Base-by-base conservation (phyloP, 305 asterid genomes). In the Salvia sclarea region DNA sequence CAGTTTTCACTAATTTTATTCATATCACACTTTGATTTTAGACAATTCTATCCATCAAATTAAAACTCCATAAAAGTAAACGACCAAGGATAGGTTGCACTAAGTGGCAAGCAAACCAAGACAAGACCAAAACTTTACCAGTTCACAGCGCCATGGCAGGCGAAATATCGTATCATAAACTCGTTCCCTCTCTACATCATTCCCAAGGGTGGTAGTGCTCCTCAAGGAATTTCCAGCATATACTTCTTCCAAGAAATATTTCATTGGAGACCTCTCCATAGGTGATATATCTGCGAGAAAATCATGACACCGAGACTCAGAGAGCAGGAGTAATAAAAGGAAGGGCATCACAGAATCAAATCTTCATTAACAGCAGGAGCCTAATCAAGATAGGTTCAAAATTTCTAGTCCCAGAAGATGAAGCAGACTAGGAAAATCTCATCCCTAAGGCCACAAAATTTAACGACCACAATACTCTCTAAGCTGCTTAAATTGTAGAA, bases 101-200 rank as follows among this genome's bases (percentile, higher is more conserved):
- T 61, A 28, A 35, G 55, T 57, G 66, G 64, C 17, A 37, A 3
- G 59, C 43, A 8, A 53, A 61, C 56, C 12, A 41, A 49, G 73
- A 70, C 14, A 76, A 68, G 75, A 44, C 17, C 35, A 38, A 20
- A 59, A 70, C 66, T 71, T 82, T 85, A 95, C 99, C 94, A 92
- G 91, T 84, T 95, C 99, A 78, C 97, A 88, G 73, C 99, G 88
- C 99, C 99, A 95, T 52, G 99, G 99, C 84, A 90, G 77, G 73
- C 84, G 95, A 77, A 95, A 92, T 76, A 95, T 89, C 64, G 98
- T 92, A 76, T 95, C 98, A 79, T 95, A 95, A 61, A 95, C 96
- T 75, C 97, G 90, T 76, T 92, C 94, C 31, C 99, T 88, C 50
- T 95, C 98, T 73, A 86, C 86, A 50, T 92, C 98, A 78, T 86